phyloP scores from a whole-genome alignment of 768 basidiomycete genomes.

The Zangia roseola region DNA sequence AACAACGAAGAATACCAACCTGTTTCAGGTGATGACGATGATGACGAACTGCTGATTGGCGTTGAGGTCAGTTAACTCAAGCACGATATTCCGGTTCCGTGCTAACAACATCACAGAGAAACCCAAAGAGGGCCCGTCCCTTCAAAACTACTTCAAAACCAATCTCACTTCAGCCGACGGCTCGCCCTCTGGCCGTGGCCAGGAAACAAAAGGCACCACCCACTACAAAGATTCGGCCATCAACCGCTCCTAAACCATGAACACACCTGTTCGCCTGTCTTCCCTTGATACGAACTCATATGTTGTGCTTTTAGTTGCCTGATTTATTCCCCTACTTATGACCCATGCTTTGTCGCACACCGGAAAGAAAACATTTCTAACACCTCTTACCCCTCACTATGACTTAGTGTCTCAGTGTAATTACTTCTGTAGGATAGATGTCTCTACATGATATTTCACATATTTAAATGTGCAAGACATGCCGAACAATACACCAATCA shows the following conservation, averaged over 20 bases:
- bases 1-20: slow-evolving; percentile 14
- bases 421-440: slow-evolving; percentile 1
- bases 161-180: slow-evolving; percentile 3
- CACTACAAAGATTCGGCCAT: slow-evolving; percentile 12
- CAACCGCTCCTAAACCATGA: slow-evolving; percentile 11
- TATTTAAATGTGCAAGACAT: not conserved
- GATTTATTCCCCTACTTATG: slow-evolving; percentile 15
- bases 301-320: not conserved
- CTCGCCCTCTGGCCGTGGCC: not conserved
- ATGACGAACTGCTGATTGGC: slow-evolving; percentile 63
- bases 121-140: slow-evolving; percentile 37
- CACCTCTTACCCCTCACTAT: not conserved
- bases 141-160: slow-evolving; percentile 27
- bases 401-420: slow-evolving; percentile 8
- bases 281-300: not conserved
- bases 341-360: slow-evolving; percentile 3
- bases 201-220: slow-evolving; percentile 24
- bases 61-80: slow-evolving; percentile 42
- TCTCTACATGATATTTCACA: not conserved
- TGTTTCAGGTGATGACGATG: slow-evolving; percentile 44
- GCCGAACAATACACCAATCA: not conserved
- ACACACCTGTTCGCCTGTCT: not conserved
- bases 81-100: not conserved
- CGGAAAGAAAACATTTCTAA: slow-evolving; percentile 11
- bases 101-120: slow-evolving; percentile 33